Percentiles rank a stretch among this genome's conserved stretches.
Conservation (phyloP, 805 yeast genomes). For the Kuraishia ogatae region DNA sequence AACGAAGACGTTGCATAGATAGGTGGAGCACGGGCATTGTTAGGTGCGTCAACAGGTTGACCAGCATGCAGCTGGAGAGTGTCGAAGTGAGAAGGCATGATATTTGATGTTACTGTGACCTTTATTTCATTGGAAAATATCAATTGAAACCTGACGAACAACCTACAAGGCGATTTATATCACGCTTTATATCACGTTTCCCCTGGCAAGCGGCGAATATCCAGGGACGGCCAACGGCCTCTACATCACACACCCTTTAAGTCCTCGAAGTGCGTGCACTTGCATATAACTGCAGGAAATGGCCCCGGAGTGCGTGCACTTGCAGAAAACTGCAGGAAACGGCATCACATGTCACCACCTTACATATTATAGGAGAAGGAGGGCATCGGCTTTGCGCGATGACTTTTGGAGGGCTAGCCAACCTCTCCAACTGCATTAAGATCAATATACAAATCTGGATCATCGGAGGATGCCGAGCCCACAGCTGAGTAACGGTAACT, state of each 20-base stretch:
- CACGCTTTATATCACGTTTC: not conserved
- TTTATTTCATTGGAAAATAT: not conserved
- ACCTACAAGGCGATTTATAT: too few relatives aligned
- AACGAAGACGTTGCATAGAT: slow-evolving; percentile 89
- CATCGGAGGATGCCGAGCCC: not conserved
- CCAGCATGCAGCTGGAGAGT: slow-evolving; percentile 95
- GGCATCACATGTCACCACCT: not conserved
- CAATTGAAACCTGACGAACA: not conserved
- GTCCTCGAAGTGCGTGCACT: not conserved
- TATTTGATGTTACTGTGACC: slow-evolving; percentile 13
- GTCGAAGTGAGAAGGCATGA: slow-evolving; percentile 61
- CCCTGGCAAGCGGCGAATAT: not conserved
- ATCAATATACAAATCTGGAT: not conserved
- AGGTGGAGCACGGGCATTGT: slow-evolving; percentile 83
- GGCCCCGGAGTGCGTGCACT: too few relatives aligned
- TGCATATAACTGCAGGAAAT: not conserved
- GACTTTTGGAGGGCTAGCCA: too few relatives aligned
- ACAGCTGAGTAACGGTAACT: not conserved
- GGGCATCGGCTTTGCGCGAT: too few relatives aligned
- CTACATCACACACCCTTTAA: not conserved
- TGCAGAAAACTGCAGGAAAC: too few relatives aligned
- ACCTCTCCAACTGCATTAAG: not conserved
- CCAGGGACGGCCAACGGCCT: too few relatives aligned
- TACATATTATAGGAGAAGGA: not conserved
- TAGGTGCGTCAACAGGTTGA: slow-evolving; percentile 58